phyloP scores from a whole-genome alignment of 768 basidiomycete species.

The Kwoniella mangroviensis region DNA sequence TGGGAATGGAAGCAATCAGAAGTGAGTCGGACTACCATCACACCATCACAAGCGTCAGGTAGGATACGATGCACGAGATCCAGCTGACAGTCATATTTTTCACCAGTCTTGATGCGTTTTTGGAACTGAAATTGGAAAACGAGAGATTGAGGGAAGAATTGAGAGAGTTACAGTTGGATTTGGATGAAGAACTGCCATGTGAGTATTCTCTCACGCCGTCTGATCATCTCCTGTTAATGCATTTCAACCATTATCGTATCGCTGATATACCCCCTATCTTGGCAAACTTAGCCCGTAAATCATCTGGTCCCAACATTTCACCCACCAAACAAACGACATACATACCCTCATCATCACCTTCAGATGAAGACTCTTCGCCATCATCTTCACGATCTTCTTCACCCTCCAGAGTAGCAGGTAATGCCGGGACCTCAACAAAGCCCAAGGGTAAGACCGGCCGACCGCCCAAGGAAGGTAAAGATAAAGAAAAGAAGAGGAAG shows the following conservation, averaged over 20 bases:
- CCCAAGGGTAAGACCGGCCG: conserved; percentile 23
- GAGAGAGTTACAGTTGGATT: conserved; percentile 47
- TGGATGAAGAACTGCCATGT: conserved; percentile 39
- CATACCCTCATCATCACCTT: conserved; percentile 33
- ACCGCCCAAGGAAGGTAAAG: conserved; percentile 22
- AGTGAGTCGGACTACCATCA: conserved; percentile 34
- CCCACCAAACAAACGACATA: conserved; percentile 20
- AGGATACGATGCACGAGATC: neutral
- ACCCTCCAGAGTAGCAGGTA: conserved; percentile 6
- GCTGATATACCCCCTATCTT: no score
- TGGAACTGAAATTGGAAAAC: conserved; percentile 89
- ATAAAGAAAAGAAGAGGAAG: conserved; percentile 29
- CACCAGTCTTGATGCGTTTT: conserved; percentile 59
- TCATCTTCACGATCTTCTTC: conserved; percentile 29
- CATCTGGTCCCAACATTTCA: conserved; percentile 24
- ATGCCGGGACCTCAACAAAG: neutral
- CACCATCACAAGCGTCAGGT: neutral
- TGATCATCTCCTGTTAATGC: no score
- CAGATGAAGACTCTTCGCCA: conserved; percentile 32
- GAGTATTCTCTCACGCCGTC: conserved; percentile 11
- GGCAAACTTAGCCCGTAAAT: conserved; percentile 18
- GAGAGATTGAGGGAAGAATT: conserved; percentile 71
- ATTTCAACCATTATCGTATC: no score
- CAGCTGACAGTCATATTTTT: neutral
- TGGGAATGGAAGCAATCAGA: conserved; percentile 31